Conservation (phyloP, 1,284 basidiomycete species). For the Rhodotorula sp. region DNA sequence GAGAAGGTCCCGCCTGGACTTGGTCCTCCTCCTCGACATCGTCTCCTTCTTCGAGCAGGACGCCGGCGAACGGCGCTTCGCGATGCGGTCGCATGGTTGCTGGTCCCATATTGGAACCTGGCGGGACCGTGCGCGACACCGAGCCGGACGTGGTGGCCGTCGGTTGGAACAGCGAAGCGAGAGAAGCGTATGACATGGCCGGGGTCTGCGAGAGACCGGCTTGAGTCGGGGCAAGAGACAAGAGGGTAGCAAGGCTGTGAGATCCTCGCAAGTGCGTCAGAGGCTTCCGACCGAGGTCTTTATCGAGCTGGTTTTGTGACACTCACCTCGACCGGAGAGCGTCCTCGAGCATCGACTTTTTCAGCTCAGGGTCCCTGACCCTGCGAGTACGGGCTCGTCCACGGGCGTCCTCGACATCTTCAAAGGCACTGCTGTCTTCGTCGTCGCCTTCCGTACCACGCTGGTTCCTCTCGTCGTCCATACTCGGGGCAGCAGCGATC, state of each 20-base stretch:
- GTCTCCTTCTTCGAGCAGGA: not conserved
- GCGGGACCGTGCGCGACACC: not conserved
- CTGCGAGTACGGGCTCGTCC: slow-evolving; percentile 28
- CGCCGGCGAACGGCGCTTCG: slow-evolving; percentile 20
- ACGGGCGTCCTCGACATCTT: slow-evolving; percentile 13
- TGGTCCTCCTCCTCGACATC: slow-evolving; percentile 18
- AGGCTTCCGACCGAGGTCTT: not conserved
- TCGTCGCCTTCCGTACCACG: slow-evolving; percentile 24
- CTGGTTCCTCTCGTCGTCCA: slow-evolving; percentile 11
- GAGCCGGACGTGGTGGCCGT: not conserved
- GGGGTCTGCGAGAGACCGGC: slow-evolving; percentile 31
- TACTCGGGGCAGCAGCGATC: not conserved
- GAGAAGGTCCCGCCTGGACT: slow-evolving; percentile 1
- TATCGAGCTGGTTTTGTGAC: not conserved
- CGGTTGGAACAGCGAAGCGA: slow-evolving; percentile 22
- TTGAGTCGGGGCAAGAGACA: slow-evolving; percentile 26
- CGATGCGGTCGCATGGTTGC: not conserved
- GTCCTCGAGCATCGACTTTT: slow-evolving; percentile 30
- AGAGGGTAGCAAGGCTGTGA: slow-evolving; percentile 27
- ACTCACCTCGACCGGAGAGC: slow-evolving; percentile 31
- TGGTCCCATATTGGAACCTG: not conserved
- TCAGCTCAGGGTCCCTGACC: slow-evolving; percentile 23
- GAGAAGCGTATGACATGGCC: slow-evolving; percentile 19
- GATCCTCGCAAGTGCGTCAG: not conserved
- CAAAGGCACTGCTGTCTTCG: slow-evolving; percentile 14